phyloP scores from a whole-genome alignment of 2,329 filamentous ascomycete genomes.

The Aspergillus brasiliensis region DNA sequence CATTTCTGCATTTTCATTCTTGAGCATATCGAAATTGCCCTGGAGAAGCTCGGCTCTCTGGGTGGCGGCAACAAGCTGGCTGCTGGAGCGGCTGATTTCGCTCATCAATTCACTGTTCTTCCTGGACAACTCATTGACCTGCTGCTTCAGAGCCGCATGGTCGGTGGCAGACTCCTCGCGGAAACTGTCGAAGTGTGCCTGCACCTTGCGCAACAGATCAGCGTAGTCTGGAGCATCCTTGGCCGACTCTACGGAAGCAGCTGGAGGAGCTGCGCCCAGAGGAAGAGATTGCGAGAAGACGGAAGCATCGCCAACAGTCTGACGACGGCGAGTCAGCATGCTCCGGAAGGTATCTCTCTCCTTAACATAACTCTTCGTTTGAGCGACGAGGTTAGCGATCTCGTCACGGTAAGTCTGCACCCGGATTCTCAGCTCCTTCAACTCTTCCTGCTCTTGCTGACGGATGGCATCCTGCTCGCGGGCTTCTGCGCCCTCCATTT shows the following conservation, averaged over 20 bases:
- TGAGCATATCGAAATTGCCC: slow-evolving; percentile 79
- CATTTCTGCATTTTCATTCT: slow-evolving; percentile 81
- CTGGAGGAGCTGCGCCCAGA: slow-evolving; percentile 52
- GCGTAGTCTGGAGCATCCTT: slow-evolving; percentile 69
- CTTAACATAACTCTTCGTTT: slow-evolving; percentile 89
- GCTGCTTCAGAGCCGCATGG: slow-evolving; percentile 77
- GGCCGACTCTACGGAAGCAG: slow-evolving; percentile 45
- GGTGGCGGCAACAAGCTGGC: slow-evolving; percentile 77
- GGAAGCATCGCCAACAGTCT: slow-evolving; percentile 61
- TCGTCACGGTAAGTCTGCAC: slow-evolving; percentile 82
- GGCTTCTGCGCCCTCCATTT: slow-evolving; percentile 90
- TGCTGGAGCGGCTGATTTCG: slow-evolving; percentile 76
- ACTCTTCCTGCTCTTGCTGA: slow-evolving; percentile 64
- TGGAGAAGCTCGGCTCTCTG: slow-evolving; percentile 90
- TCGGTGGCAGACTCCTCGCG: slow-evolving; percentile 82
- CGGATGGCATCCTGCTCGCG: slow-evolving; percentile 59
- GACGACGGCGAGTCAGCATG: slow-evolving; percentile 77
- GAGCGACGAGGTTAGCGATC: slow-evolving; percentile 75
- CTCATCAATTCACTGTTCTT: slow-evolving; percentile 82
- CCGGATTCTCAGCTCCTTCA: slow-evolving; percentile 72
- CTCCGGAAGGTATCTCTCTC: slow-evolving; percentile 98
- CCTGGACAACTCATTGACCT: slow-evolving; percentile 76
- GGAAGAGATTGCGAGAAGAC: slow-evolving; percentile 73
- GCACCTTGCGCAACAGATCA: slow-evolving; percentile 80
- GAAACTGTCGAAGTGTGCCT: slow-evolving; percentile 86